Base-by-base conservation (phyloP, 2,329 filamentous ascomycete genomes). In the Paecilomyces niveus region DNA sequence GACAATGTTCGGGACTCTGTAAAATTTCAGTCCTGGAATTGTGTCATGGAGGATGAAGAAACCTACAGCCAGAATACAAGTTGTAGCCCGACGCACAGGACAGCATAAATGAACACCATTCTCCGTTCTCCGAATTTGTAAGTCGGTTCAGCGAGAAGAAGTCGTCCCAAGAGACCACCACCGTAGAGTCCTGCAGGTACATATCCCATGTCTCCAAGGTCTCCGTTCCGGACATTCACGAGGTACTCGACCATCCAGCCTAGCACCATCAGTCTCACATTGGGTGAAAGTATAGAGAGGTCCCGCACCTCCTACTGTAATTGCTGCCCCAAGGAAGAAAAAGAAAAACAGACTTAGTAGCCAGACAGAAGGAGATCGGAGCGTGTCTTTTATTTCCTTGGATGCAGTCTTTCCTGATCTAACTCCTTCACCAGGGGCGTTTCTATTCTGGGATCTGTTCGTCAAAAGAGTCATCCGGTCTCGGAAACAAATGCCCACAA, bases 221-320 rank as follows among this genome's bases (percentile, higher is more conserved):
- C 73, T 0, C 84, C 85, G 2, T 81, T 73, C 0, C 85, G 81
- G n/a, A 84, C 82, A 2, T 79, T 77, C 6, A 87, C 81, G 2
- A 88, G 76, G 57, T 85, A 88, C 62, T 87, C 83, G 1, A 88
- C 85, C 0, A 87, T 80, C 85, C 85, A 88, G 1, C 85, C 84
- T 59, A 26, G 7, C 21, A 11, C 8, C 2, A 6, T 57, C 9
- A 60, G 53, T 54, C 49, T 24, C 8, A 45, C 18, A 8, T 4
- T 9, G 33, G 18, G 18, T 8, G 13, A 29, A 29, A 29, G 7
- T 29, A 7, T 29, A 29, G 26, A 54, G 9, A 3, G 3, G 0
- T 9, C 58, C 67, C 32, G 64, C 35, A 69, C 77, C 76, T 10
- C 68, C 64, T 22, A 83, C 80, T 0, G 85, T 87, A 1, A 85